Base-by-base conservation (phyloP, 169 alveolate species). In the Cryptosporidium sp. region DNA sequence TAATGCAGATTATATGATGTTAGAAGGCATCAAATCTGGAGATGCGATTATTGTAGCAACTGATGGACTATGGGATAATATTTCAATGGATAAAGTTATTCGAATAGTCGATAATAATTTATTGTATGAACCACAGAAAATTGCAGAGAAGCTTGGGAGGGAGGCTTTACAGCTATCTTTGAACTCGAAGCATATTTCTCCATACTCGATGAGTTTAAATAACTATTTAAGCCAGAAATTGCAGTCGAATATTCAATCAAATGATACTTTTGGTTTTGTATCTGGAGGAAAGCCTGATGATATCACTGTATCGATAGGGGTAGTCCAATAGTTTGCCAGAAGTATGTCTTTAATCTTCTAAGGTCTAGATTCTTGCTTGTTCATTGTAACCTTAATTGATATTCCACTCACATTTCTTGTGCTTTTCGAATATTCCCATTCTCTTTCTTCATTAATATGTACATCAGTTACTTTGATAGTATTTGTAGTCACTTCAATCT, bases 21-120 rank as follows among this genome's bases (percentile, higher is more conserved):
- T 75, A 14, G 86, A 75, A 5, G 70, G 58, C 0, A 26, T 75
- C 23, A 29, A 42, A 39, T 10, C 39, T 35, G 86, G 86, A 14
- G 86, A 75, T 75, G n/a, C 71, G 39, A 35, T 75, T 2, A 56
- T 75, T 21, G 35, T 75, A 3, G 86, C 86, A 26, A 75, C 86
- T n/a, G 86, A 75, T 75, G 86, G 86, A n/a, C 42, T 75, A 14
- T 75, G 86, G 86, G 86, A 75, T 14, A 75, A 75, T 10, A 44
- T 75, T 9, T 26, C 86, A 33, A 60, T 35, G 18, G 60, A 75
- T 4, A 33, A 75, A 12, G 52, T 75, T 53, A 75, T 75, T 60
- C 56, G 14, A 44, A 75, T 60, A 33, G 58, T 75, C 9, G 70
- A 53, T 16, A 35, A 37, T 56, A 56, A 39, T 53, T 33, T 39